Percentiles rank a stretch among this genome's conserved stretches.
Conservation (phyloP, 305 asterid species). For the Solanum chacoense region DNA sequence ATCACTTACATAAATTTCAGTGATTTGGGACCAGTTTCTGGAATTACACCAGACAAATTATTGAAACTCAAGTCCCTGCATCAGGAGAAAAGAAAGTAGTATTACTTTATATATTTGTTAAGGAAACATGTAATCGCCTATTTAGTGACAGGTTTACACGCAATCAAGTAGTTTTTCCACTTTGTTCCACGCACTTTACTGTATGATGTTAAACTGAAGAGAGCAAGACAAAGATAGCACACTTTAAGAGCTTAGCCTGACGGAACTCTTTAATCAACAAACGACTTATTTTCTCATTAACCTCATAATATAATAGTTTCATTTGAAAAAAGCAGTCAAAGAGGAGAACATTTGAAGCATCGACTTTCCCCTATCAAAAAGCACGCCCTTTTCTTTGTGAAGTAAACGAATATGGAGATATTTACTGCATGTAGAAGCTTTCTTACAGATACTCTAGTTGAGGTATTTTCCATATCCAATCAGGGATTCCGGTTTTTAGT, state of each 20-base stretch:
- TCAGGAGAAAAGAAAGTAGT: background rate
- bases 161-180: background rate
- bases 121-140: background rate
- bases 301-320: background rate
- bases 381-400: background rate
- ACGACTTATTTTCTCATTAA: background rate
- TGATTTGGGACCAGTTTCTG: background rate
- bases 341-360: background rate
- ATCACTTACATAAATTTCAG: background rate
- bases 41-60: constrained; percentile 4
- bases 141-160: background rate
- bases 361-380: background rate
- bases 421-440: background rate
- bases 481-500: background rate
- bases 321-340: background rate
- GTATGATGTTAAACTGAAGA: background rate
- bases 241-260: background rate
- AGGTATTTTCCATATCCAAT: background rate
- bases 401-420: background rate
- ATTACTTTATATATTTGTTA: background rate
- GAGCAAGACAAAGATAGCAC: background rate
- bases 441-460: constrained; percentile 1
- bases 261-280: background rate
- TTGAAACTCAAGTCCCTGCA: constrained; percentile 19
- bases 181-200: background rate